Evolutionary conservation across 371 early-diverging fungal species (phyloP).

Genomic region (Smittium culicis): DNA sequence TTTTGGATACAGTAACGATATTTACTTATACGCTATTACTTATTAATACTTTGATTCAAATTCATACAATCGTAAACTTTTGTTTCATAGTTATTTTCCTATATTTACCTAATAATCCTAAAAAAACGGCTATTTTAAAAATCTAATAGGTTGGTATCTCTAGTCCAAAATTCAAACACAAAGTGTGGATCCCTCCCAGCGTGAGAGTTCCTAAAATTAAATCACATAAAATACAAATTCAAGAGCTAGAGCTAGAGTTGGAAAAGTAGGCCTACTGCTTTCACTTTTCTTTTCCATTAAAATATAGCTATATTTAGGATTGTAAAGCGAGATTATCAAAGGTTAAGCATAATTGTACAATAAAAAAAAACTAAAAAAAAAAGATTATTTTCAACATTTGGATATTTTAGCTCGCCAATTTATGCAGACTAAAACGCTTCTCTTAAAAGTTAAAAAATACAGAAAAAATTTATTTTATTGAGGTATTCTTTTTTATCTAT

Average conservation of each 20-base stretch:
- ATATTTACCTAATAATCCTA: too few relatives aligned
- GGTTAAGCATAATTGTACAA: background rate
- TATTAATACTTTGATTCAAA: background rate
- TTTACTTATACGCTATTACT: background rate
- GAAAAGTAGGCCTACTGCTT: background rate
- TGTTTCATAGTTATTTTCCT: background rate
- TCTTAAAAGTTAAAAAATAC: too few relatives aligned
- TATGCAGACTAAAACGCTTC: too few relatives aligned
- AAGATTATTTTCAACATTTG: too few relatives aligned
- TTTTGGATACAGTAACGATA: background rate
- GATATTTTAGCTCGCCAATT: too few relatives aligned
- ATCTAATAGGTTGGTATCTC: background rate
- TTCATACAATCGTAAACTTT: background rate
- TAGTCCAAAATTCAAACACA: background rate
- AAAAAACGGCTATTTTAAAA: too few relatives aligned
- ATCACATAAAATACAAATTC: too few relatives aligned
- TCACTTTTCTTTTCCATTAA: background rate
- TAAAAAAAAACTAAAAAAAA: background rate
- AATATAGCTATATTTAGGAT: background rate
- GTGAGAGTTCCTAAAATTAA: background rate
- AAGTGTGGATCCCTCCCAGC: background rate
- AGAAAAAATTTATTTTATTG: background rate
- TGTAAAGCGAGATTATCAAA: background rate
- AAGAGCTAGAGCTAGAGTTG: too few relatives aligned
- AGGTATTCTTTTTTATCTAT: background rate